Evolutionary conservation across 257 asterid genomes (phyloP), one percentile per base, ranked within the genome.

Genomic region (Nicotiana obtusifolia): DNA sequence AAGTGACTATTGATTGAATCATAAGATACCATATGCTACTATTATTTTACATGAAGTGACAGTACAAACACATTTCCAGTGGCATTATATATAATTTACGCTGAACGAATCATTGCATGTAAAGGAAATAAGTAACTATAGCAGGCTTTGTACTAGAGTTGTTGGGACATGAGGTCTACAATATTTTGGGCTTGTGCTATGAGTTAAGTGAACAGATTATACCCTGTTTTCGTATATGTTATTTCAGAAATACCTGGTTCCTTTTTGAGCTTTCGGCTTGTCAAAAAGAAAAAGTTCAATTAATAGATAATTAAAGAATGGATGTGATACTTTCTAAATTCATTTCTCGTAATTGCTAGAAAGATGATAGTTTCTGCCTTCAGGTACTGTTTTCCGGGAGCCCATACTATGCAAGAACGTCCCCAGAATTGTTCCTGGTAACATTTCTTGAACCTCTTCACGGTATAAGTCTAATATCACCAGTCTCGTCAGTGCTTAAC

Each of bases 381-480:
- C 86, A 95, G 98, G 98, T 79, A 95, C 98, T 41, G 98, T 95
- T 64, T 95, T 93, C 73, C 98, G 98, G 3, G 98, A 95, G 87
- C 98, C 98, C 81, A 95, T 95, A 57, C 79, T 93, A 86, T 93
- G 98, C 92, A 81, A 61, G 68, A 95, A 95, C 81, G 88, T 95
- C 84, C 98, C 98, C 62, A 89, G 94, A 87, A 86, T 88, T 26
- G 92, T 95, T 83, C 97, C 94, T 80, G 97, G 98, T 94, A 93
- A 88, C 19, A 33, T 79, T 33, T 76, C 80, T 79, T 77, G 65
- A 82, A 78, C 80, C 73, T 52, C 64, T 76, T 59, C 56, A 78
- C 81, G 71, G 79, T 85, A 75, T 28, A 75, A 68, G 60, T 81
- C 80, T 81, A 76, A 61, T 81, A 56, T 80, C 68, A 75, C 75